Percentiles rank a stretch among this genome's conserved stretches.
Evolutionary conservation across 1,139 yeast species (phyloP).

Genomic region (Wickerhamomyces sp.): DNA sequence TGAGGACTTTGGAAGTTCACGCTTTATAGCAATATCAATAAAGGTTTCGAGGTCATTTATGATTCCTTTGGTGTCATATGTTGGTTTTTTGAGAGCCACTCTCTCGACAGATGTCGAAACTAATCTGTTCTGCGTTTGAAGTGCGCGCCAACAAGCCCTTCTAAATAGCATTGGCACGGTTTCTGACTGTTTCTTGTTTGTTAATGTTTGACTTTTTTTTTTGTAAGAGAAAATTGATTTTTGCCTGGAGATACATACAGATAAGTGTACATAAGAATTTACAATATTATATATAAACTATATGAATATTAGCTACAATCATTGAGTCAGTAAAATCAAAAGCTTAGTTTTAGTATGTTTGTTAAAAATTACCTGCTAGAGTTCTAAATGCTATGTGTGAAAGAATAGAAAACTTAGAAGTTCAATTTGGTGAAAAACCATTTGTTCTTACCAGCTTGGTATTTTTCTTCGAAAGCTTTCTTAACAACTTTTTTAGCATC

Average conservation of each 20-base stretch:
- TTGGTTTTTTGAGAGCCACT: slow-evolving; percentile 33
- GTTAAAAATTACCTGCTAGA: not conserved
- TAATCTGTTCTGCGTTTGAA: not conserved
- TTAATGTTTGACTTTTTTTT: no score
- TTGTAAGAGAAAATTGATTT: no score
- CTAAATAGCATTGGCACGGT: no score
- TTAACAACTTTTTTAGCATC: slow-evolving; percentile 98
- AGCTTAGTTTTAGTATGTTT: no score
- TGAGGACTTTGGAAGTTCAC: slow-evolving; percentile 35
- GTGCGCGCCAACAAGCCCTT: no score
- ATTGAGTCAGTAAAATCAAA: no score
- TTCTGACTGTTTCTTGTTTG: no score
- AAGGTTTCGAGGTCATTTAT: slow-evolving; percentile 35
- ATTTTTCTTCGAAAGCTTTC: slow-evolving; percentile 99
- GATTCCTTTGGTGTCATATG: slow-evolving; percentile 46
- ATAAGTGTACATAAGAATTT: no score
- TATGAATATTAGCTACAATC: no score
- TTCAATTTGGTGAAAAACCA: slow-evolving; percentile 99
- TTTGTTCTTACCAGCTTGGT: slow-evolving; percentile 99
- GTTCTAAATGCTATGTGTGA: not conserved
- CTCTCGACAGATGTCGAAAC: slow-evolving; percentile 3
- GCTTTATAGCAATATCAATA: slow-evolving; percentile 41
- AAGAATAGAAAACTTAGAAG: slow-evolving; percentile 52
- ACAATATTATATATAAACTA: no score
- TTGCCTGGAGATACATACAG: no score